Evolutionary conservation across 257 asterid species (phyloP).

Genomic region (Petunia secreta): DNA sequence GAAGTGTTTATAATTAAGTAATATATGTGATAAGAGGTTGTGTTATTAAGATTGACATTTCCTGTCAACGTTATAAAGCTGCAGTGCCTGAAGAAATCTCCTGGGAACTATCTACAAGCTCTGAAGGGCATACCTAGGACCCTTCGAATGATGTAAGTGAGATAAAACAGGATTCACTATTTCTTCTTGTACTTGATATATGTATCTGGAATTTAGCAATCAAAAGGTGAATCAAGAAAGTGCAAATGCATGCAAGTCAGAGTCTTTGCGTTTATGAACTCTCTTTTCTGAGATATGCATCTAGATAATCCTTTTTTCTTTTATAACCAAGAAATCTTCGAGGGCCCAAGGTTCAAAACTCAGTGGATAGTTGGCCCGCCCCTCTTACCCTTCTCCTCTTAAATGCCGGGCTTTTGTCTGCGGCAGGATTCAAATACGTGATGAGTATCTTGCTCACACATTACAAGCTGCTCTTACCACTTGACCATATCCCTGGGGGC

Average conservation of each 20-base stretch:
- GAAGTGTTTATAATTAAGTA: not conserved
- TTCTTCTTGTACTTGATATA: not conserved
- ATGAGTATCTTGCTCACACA: too few species aligned
- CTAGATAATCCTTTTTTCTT: not conserved
- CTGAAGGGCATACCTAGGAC: constrained; percentile 94
- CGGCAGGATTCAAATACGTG: too few species aligned
- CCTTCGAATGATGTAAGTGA: constrained; percentile 91
- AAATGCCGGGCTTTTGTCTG: too few species aligned
- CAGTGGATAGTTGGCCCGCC: too few species aligned
- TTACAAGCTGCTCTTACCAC: too few species aligned
- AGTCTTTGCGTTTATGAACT: not conserved
- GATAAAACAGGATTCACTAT: constrained; percentile 6
- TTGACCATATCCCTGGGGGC: too few species aligned
- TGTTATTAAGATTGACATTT: constrained; percentile 27
- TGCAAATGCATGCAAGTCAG: not conserved
- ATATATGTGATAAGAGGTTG: constrained; percentile 1
- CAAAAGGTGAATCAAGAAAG: not conserved
- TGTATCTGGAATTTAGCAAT: constrained; percentile 21
- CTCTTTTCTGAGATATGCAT: not conserved
- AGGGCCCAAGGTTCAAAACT: too few species aligned
- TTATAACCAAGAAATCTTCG: too few species aligned
- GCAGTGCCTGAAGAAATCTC: constrained; percentile 69
- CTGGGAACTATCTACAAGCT: constrained; percentile 90
- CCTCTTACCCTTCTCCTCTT: too few species aligned
- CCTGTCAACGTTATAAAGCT: constrained; percentile 53